Evolutionary conservation across 1,284 basidiomycete genomes (phyloP), one percentile per base, ranked within the genome.

Genomic region (Pholiota adiposa): DNA sequence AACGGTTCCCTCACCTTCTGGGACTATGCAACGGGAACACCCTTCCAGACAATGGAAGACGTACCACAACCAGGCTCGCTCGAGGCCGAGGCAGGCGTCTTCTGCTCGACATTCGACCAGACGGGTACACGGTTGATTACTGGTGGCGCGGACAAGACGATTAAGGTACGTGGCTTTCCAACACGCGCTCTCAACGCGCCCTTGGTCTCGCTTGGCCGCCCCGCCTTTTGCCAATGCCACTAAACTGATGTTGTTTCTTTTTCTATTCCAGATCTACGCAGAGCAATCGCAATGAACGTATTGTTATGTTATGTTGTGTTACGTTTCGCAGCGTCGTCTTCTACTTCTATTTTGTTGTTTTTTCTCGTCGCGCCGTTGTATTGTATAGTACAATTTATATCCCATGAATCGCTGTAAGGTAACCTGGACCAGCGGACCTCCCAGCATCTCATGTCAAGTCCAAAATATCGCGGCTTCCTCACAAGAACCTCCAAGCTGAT

Each of bases 141-240:
- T 1, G 97, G 97, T 51, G 92, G 96, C 21, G 97, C 97, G 7
- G 97, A 99, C 79, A 99, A 99, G 84, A 98, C 96, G 8, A 96
- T 97, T 80, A 97, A 97, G 84, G 92, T 91, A 55, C 60, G 71
- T 62, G 59, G 53, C 58, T 51, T 5, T 11, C 29, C 29, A 5
- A 31, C 5, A 5, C n/a, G n/a, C 31, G 36, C 12, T 18, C 18
- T 44, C 48, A 18, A 27, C 36, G 21, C 46, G 14, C n/a, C 12
- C 7, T 43, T 23, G 12, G 18, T 36, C 41, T 33, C 38, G 40
- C 4, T 21, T 51, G 8, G 3, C 36, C 4, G 4, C 16, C 36
- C 14, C 4, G 14, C 14, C 4, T 38, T n/a, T 38, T 12, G 31
- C 5, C 5, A 33, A 33, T 12, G 31, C 31, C 12, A 4, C 36